Evolutionary conservation across 805 yeast genomes (phyloP).

Genomic region (Wickerhamiella lipophila): DNA sequence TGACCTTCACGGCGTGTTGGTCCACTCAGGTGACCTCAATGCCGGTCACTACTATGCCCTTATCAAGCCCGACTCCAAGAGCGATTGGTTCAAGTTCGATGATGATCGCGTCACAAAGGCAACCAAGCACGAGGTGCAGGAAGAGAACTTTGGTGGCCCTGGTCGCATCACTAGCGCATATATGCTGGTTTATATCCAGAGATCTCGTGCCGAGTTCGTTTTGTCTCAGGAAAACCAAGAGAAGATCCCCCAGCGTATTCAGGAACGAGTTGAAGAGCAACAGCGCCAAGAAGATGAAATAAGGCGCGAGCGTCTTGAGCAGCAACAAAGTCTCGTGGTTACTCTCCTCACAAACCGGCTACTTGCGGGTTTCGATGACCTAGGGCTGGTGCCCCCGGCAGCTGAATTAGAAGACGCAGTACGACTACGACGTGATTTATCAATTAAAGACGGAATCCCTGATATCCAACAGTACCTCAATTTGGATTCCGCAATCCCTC

Average conservation of each 20-base stretch:
- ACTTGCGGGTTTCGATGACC: conserved; percentile 11
- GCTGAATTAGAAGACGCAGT: conserved; percentile 9
- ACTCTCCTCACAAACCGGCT: neutral
- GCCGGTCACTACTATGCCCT: conserved; percentile 95
- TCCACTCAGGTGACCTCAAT: conserved; percentile 90
- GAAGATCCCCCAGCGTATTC: conserved; percentile 57
- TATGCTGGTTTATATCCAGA: conserved; percentile 85
- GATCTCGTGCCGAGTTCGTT: conserved; percentile 42
- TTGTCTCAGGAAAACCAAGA: conserved; percentile 40
- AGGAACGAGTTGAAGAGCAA: conserved; percentile 53
- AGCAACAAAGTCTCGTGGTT: conserved; percentile 28
- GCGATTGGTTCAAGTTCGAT: conserved; percentile 82
- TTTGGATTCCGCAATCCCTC: conserved; percentile 36
- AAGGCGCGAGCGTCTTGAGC: conserved; percentile 56
- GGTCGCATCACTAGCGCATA: conserved; percentile 89
- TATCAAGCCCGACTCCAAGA: conserved; percentile 62
- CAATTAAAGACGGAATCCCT: conserved; percentile 20
- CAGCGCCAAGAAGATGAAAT: conserved; percentile 40
- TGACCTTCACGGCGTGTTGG: conserved; percentile 82
- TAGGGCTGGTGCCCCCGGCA: conserved; percentile 12
- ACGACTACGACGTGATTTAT: conserved; percentile 15
- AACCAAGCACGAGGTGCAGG: conserved; percentile 71
- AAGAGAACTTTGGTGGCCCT: conserved; percentile 83
- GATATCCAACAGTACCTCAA: conserved; percentile 54
- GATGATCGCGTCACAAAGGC: conserved; percentile 91